These are phyloP conservation scores for Tetracladium marchalianum DNA, from an alignment of 495 filamentous ascomycete species.

Conservation along the genomic window DNA sequence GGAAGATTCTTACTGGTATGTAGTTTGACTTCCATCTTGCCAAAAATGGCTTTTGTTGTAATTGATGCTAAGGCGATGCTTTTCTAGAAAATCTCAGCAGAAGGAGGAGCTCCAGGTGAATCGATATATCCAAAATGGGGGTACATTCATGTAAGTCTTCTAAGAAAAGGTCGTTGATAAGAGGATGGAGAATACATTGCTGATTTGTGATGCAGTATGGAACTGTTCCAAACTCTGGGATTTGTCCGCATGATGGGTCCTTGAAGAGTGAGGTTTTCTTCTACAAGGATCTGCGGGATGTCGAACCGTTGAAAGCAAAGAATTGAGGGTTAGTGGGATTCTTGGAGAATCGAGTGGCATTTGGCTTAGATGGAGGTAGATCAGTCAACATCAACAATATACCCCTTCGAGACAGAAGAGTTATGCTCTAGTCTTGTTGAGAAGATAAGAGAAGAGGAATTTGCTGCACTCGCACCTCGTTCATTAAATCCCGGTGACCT, in stretches of 20 bases:
- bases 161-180: no score
- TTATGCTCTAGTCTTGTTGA: no score
- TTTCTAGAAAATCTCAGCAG: slow-evolving; percentile 10
- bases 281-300: slow-evolving; percentile 12
- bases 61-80: not conserved
- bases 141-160: slow-evolving; percentile 10
- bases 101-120: slow-evolving; percentile 16
- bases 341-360: no score
- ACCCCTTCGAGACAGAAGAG: no score
- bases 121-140: slow-evolving; percentile 14
- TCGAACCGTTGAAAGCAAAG: not conserved
- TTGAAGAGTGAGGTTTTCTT: slow-evolving; percentile 10
- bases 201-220: slow-evolving; percentile 3
- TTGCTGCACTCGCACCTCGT: no score
- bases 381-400: no score
- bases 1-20: slow-evolving; percentile 13
- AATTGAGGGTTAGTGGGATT: not conserved
- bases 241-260: slow-evolving; percentile 6
- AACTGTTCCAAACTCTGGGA: slow-evolving; percentile 9
- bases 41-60: not conserved
- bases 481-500: no score
- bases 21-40: not conserved
- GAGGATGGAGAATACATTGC: no score
- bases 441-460: no score
- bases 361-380: no score